These are phyloP conservation scores for Spergularia marina DNA, from an alignment of 148 eudicot species.

Conservation along the genomic window DNA sequence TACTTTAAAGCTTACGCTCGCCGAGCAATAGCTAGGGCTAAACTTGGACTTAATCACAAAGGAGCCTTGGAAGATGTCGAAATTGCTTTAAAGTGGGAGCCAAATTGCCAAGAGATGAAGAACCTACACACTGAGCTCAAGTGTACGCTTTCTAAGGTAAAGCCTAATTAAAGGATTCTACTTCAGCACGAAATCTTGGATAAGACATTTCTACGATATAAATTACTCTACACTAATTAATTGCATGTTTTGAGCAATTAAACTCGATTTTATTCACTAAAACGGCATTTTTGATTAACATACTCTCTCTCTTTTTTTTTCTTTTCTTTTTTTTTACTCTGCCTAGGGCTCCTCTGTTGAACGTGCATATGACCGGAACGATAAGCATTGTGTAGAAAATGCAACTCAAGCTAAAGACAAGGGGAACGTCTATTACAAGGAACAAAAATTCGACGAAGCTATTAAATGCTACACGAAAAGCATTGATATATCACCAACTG, in stretches of 20 bases:
- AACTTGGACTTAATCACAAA: not conserved
- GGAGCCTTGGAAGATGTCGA: not conserved
- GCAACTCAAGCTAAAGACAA: not conserved
- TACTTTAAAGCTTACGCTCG: not conserved
- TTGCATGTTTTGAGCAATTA: too few species aligned
- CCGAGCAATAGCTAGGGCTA: not conserved
- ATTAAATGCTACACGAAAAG: not conserved
- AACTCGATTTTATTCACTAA: too few species aligned
- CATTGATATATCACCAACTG: not conserved
- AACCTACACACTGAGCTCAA: not conserved
- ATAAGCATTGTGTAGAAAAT: too few species aligned
- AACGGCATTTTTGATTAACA: too few species aligned
- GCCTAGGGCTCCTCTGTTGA: too few species aligned
- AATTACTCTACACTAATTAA: too few species aligned
- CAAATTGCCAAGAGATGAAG: constrained; percentile 35
- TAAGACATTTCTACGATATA: not conserved
- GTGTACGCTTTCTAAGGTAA: too few species aligned
- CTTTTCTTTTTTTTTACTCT: too few species aligned
- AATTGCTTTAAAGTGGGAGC: constrained; percentile 32
- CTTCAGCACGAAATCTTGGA: too few species aligned
- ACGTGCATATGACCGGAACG: too few species aligned
- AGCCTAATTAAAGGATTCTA: too few species aligned
- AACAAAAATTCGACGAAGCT: not conserved
- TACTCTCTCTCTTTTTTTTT: too few species aligned
- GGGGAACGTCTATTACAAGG: not conserved